Evolutionary conservation across 2,329 filamentous ascomycete genomes (phyloP).

Genomic region (Phoma sp.): DNA sequence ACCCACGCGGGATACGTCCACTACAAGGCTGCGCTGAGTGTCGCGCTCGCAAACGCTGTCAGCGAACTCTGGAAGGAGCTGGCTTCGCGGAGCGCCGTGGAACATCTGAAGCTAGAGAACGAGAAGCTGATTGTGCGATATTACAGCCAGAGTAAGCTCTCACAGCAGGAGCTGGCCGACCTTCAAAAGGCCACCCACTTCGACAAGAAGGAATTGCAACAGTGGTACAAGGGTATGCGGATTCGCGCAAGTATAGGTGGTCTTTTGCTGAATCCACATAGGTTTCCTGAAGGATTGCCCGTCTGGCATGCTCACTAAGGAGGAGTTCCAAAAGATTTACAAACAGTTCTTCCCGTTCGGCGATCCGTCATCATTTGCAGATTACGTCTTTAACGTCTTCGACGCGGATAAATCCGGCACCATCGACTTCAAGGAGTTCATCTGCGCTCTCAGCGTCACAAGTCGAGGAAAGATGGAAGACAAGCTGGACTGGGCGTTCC

Average conservation of each 20-base stretch:
- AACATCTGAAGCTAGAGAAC: conserved; percentile 32
- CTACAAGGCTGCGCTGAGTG: conserved; percentile 31
- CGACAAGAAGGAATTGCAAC: conserved; percentile 98
- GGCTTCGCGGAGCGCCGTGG: conserved; percentile 27
- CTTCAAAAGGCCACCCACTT: conserved; percentile 98
- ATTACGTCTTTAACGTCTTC: conserved; percentile 99
- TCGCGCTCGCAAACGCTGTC: conserved; percentile 37
- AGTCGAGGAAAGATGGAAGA: conserved; percentile 99
- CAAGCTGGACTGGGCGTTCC: conserved; percentile 99
- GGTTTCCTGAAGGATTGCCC: conserved; percentile 99
- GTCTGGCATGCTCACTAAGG: conserved; percentile 93
- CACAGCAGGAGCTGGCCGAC: conserved; percentile 92
- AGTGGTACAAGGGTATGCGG: conserved; percentile 96
- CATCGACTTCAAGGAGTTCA: conserved; percentile 99
- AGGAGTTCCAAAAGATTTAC: conserved; percentile 99
- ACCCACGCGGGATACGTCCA: conserved; percentile 33
- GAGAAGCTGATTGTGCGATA: conserved; percentile 43
- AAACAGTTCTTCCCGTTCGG: conserved; percentile 99
- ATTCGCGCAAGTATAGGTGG: background rate
- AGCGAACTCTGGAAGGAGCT: conserved; percentile 34
- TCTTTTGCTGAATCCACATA: conserved; percentile 50
- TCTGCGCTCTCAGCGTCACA: conserved; percentile 95
- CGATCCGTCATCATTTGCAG: conserved; percentile 94
- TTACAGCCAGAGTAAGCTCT: conserved; percentile 94
- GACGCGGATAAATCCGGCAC: conserved; percentile 96